A percentile compares a stretch with the other conserved stretches of the same genome.
Conservation (phyloP, 2,329 filamentous ascomycete species). For the Drechslerella dactyloides region DNA sequence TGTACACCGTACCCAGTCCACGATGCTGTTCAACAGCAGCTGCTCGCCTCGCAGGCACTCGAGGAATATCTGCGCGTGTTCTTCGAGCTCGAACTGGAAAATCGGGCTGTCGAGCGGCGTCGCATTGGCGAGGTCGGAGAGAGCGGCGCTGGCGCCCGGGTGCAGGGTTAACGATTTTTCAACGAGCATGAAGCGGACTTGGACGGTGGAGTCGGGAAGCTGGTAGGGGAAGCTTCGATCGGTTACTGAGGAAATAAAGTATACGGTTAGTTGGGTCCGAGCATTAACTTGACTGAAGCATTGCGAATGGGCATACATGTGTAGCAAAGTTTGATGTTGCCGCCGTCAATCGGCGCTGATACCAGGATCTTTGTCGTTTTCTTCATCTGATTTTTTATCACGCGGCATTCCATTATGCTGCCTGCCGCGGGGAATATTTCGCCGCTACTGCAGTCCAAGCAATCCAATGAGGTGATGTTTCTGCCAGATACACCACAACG, state of each 20-base stretch:
- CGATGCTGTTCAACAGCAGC: constrained; percentile 38
- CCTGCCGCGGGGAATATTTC: constrained; percentile 39
- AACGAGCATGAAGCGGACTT: constrained; percentile 49
- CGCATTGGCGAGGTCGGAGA: constrained; percentile 1
- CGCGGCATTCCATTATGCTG: constrained; percentile 37
- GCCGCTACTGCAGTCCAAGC: constrained; percentile 31
- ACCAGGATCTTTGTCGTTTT: constrained; percentile 40
- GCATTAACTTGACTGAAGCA: neutral
- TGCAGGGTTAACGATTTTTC: constrained; percentile 24
- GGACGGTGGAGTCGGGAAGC: constrained; percentile 43
- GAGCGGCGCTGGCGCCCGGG: constrained; percentile 25
- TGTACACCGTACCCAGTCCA: constrained; percentile 40
- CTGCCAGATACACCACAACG: constrained; percentile 1
- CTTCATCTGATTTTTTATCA: constrained; percentile 45
- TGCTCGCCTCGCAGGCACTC: constrained; percentile 43
- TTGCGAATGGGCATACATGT: constrained; percentile 25
- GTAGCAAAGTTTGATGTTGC: constrained; percentile 38
- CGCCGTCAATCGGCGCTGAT: constrained; percentile 34
- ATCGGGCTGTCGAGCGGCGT: constrained; percentile 39
- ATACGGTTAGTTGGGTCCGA: neutral
- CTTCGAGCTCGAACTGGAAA: constrained; percentile 45
- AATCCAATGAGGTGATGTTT: constrained; percentile 44
- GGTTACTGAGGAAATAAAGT: constrained; percentile 13
- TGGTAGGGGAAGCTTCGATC: constrained; percentile 48
- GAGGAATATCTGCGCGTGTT: constrained; percentile 42